Base-by-base conservation (phyloP, 768 basidiomycete species). In the Auriculariales sp. region DNA sequence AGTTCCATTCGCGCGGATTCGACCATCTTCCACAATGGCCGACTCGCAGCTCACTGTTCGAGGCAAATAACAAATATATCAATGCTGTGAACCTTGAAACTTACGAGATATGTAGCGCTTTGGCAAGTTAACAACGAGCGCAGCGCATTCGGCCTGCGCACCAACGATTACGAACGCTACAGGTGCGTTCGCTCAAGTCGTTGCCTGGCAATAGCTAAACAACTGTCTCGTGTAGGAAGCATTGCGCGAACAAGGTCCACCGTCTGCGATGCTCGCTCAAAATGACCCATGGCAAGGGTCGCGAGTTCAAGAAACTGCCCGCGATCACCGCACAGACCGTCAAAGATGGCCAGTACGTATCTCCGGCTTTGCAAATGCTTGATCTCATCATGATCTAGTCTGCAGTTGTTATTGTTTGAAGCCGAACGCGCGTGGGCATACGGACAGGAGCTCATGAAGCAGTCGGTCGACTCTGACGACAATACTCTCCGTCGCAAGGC, bases 381-480 rank as follows among this genome's bases (percentile, higher is more conserved):
- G 53, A 50, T 52, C 42, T 29, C 32, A 44, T 28, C 12, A 22
- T 28, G 44, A 36, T 48, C 25, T 49, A 90, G 87, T 57, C 72
- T 93, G 4, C 83, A 93, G 57, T 73, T 95, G 10, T 67, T 92
- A 42, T 72, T 97, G 7, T 81, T 92, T 58, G 90, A 95, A 61
- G 78, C 90, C 7, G 94, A 98, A 62, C 79, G 94, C 36, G 87
- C 90, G 28, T 91, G 91, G 81, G 80, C 87, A 1, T 79, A 91
- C 64, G 81, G 91, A 3, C 88, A 93, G 62, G 86, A 88, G 48
- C 77, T 93, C 36, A 62, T 69, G 19, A 60, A 71, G 2, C 66
- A 73, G 44, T 68, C 80, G 17, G 60, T 71, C n/a, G 67, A 69
- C 17, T 77, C 77, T 58, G 62, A 71, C 42, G 67, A 68, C 19